These are phyloP conservation scores for Termitomyces sp. DNA, from an alignment of 768 basidiomycete genomes.

Conservation along the genomic window DNA sequence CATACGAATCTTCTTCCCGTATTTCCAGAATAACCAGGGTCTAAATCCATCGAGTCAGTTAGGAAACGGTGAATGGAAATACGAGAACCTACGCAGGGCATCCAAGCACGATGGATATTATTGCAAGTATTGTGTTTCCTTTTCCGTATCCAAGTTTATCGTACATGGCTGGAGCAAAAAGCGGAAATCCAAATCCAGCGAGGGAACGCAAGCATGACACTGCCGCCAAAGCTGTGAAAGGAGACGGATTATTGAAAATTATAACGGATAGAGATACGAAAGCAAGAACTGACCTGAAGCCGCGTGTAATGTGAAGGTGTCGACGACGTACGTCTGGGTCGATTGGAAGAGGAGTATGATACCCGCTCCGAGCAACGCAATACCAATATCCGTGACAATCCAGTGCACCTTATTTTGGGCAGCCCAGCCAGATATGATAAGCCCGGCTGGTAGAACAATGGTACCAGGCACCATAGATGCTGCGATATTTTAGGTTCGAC, in stretches of 20 bases:
- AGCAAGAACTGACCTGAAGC: constrained; percentile 45
- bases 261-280: background rate
- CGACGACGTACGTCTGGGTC: constrained; percentile 65
- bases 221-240: constrained; percentile 52
- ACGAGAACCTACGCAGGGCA: constrained; percentile 45
- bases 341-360: constrained; percentile 55
- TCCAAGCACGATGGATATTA: constrained; percentile 51
- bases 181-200: constrained; percentile 70
- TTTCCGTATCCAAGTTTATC: constrained; percentile 62
- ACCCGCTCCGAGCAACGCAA: constrained; percentile 50
- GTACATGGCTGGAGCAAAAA: constrained; percentile 75
- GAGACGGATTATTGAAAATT: background rate
- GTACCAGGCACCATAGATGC: constrained; percentile 58
- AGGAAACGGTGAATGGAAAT: background rate
- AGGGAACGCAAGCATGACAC: constrained; percentile 58
- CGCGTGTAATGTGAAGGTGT: constrained; percentile 60
- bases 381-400: constrained; percentile 68
- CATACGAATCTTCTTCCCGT: constrained; percentile 39
- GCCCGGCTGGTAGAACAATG: constrained; percentile 56
- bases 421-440: constrained; percentile 70
- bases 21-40: constrained; percentile 31
- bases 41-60: constrained; percentile 14
- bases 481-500: constrained; percentile 17
- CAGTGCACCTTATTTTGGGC: constrained; percentile 55
- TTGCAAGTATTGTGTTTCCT: constrained; percentile 62